These are phyloP conservation scores for Cephaloascus albidus DNA, from an alignment of 805 yeast species.

Conservation along the genomic window DNA sequence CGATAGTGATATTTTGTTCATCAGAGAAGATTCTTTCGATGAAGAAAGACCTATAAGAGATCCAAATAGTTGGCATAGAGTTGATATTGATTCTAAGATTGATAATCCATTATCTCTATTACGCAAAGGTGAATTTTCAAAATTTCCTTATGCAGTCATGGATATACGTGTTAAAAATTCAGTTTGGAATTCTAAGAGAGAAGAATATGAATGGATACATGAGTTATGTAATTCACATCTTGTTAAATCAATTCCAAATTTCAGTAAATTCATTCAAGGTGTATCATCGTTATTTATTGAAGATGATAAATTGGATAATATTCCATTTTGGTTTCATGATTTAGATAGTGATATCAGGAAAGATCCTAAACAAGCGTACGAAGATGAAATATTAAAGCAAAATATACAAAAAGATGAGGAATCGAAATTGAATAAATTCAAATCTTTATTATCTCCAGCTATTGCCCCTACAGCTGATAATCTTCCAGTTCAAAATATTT, in stretches of 20 bases:
- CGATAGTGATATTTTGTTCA: slow-evolving; percentile 79
- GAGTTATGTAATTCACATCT: slow-evolving; percentile 77
- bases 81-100: slow-evolving; percentile 75
- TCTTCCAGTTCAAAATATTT: background rate
- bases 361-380: slow-evolving; percentile 73
- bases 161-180: slow-evolving; percentile 65
- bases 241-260: slow-evolving; percentile 90
- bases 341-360: slow-evolving; percentile 65
- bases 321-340: slow-evolving; percentile 95
- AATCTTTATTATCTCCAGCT: slow-evolving; percentile 22
- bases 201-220: slow-evolving; percentile 62
- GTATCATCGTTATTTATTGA: slow-evolving; percentile 81
- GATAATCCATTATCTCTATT: slow-evolving; percentile 61
- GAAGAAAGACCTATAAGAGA: slow-evolving; percentile 80
- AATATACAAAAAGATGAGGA: slow-evolving; percentile 38
- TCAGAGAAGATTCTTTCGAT: slow-evolving; percentile 88
- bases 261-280: slow-evolving; percentile 91
- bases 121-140: slow-evolving; percentile 76
- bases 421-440: slow-evolving; percentile 31
- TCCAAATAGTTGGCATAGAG: slow-evolving; percentile 84
- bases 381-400: slow-evolving; percentile 49
- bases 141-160: slow-evolving; percentile 82
- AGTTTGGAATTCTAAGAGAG: slow-evolving; percentile 16
- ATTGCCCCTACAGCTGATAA: slow-evolving; percentile 6
- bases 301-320: slow-evolving; percentile 79